Evolutionary conservation across 1,284 basidiomycete genomes (phyloP).

Genomic region (Irpex sp.): DNA sequence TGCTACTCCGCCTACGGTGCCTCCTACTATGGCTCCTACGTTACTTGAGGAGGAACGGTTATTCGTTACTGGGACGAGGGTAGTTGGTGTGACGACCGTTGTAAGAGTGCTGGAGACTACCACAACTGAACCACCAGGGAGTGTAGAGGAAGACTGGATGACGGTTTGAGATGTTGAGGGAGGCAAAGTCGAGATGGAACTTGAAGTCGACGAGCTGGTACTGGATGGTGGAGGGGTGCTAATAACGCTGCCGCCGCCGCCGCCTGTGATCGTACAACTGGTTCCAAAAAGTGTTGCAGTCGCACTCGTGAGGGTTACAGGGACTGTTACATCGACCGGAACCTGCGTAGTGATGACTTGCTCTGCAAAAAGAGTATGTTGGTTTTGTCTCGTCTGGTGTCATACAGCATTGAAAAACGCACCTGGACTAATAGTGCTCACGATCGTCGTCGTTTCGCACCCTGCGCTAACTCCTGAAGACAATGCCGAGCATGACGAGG

Average conservation of each 20-base stretch:
- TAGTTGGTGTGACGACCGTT: slow-evolving; percentile 6
- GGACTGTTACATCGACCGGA: slow-evolving; percentile 32
- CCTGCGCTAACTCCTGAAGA: slow-evolving; percentile 22
- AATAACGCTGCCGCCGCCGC: not conserved
- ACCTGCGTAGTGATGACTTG: slow-evolving; percentile 29
- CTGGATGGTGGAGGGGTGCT: not conserved
- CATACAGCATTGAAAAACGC: not conserved
- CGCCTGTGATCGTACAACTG: slow-evolving; percentile 14
- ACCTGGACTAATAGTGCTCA: slow-evolving; percentile 25
- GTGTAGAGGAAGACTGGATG: slow-evolving; percentile 11
- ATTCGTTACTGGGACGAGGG: slow-evolving; percentile 12
- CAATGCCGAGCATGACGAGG: slow-evolving; percentile 27
- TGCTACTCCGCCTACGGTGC: slow-evolving; percentile 48
- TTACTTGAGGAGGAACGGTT: slow-evolving; percentile 13
- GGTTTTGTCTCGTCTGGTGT: not conserved
- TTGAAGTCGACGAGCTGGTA: not conserved
- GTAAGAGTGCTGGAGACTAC: slow-evolving; percentile 15
- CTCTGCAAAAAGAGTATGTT: slow-evolving; percentile 18
- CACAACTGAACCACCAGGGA: slow-evolving; percentile 16
- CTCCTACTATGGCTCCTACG: slow-evolving; percentile 47
- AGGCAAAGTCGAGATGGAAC: slow-evolving; percentile 6
- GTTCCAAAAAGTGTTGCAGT: slow-evolving; percentile 38
- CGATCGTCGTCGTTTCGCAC: slow-evolving; percentile 18
- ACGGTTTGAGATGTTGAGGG: slow-evolving; percentile 10
- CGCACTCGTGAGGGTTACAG: slow-evolving; percentile 27